These are phyloP conservation scores for Gaultheria prostrata DNA, from an alignment of 148 eudicot genomes.

Conservation along the genomic window DNA sequence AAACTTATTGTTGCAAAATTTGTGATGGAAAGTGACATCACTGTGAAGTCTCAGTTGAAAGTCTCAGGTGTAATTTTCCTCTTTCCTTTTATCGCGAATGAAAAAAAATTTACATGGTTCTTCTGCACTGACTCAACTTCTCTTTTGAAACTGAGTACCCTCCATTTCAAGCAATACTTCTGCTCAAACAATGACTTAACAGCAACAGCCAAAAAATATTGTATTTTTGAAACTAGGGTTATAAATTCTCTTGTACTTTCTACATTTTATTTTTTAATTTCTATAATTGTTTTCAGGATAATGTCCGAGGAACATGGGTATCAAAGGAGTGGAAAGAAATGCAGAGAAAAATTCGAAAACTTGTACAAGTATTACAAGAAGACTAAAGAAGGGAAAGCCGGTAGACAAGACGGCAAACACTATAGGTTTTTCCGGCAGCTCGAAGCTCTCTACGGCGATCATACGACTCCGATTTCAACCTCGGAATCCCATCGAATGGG, in stretches of 20 bases:
- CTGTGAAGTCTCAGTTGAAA: slow-evolving; percentile 18
- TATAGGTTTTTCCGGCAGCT: slow-evolving; percentile 90
- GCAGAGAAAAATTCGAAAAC: slow-evolving; percentile 96
- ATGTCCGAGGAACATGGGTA: slow-evolving; percentile 94
- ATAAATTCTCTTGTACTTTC: no score
- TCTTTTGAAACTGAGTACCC: slow-evolving; percentile 2
- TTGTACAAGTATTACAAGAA: slow-evolving; percentile 96
- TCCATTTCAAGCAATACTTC: background rate
- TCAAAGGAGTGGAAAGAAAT: slow-evolving; percentile 97
- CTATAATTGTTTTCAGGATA: slow-evolving; percentile 41
- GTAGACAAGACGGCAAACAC: slow-evolving; percentile 95
- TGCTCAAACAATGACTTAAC: background rate
- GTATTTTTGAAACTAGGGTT: no score
- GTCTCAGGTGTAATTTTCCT: slow-evolving; percentile 23
- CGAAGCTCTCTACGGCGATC: slow-evolving; percentile 77
- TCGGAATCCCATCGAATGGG: slow-evolving; percentile 26
- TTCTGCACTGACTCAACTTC: background rate
- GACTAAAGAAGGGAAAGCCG: slow-evolving; percentile 96
- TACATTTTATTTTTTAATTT: background rate
- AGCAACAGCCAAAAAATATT: no score
- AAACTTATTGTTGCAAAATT: slow-evolving; percentile 4
- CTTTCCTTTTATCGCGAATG: background rate
- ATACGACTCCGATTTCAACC: slow-evolving; percentile 15
- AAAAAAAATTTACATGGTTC: background rate
- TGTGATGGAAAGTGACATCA: slow-evolving; percentile 17